Percentiles rank a stretch among this genome's conserved stretches.
Conservation (phyloP, 352 stramenopile species). For the Globisporangium rhizosaccharum region DNA sequence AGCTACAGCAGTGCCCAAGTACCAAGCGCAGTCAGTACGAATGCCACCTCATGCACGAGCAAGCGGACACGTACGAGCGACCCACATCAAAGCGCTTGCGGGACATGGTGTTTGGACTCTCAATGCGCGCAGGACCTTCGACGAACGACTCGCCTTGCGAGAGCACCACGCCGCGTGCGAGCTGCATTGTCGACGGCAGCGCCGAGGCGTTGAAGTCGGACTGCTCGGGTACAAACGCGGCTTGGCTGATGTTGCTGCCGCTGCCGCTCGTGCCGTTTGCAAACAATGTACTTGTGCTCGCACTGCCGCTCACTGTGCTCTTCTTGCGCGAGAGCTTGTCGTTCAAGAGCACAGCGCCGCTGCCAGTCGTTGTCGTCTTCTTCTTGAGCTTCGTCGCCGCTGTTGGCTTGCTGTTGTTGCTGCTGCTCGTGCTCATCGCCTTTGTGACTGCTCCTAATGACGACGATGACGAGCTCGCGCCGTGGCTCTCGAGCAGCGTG, state of each 20-base stretch:
- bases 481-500: background rate
- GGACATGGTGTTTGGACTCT: conserved; percentile 49
- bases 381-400: background rate
- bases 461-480: background rate
- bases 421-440: background rate
- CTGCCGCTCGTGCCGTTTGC: background rate
- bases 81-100: conserved; percentile 62
- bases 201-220: conserved; percentile 19
- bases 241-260: conserved; percentile 1
- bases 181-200: conserved; percentile 20
- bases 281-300: background rate
- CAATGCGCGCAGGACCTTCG: conserved; percentile 34
- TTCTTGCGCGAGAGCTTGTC: conserved; percentile 16
- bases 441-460: background rate
- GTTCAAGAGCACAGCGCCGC: conserved; percentile 8
- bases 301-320: background rate
- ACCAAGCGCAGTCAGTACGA: background rate
- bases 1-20: conserved; percentile 22
- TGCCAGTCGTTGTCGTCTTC: conserved; percentile 8
- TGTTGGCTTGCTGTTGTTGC: no score
- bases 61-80: background rate
- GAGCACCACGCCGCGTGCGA: conserved; percentile 38
- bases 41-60: background rate
- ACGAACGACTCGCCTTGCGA: conserved; percentile 33
- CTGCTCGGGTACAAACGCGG: conserved; percentile 16